A percentile compares a stretch with the other conserved stretches of the same genome.
These are phyloP conservation scores for Stipa capillata DNA, from an alignment of 176 grass and related monocot genomes.

Conservation along the genomic window DNA sequence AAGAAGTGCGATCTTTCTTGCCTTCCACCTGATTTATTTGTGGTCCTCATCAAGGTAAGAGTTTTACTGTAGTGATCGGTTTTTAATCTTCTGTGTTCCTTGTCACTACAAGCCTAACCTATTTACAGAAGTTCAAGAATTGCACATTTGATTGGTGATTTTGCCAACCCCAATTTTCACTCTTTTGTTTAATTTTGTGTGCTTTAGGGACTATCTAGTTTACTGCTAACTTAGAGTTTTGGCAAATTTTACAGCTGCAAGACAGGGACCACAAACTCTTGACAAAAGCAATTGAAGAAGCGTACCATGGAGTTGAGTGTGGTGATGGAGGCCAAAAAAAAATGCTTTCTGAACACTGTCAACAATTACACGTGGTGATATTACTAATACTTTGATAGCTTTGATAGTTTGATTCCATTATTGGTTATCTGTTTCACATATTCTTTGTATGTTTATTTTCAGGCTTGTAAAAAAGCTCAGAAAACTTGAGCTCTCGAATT, in stretches of 20 bases:
- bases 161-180: too few species aligned
- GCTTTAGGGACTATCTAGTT: neutral
- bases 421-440: conserved; percentile 3
- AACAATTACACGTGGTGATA: neutral
- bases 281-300: conserved; percentile 81
- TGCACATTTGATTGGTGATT: too few species aligned
- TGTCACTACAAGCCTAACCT: neutral
- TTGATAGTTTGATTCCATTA: neutral
- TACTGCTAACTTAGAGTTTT: neutral
- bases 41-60: conserved; percentile 74
- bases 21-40: too few species aligned
- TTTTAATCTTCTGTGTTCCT: neutral
- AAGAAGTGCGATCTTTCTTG: neutral
- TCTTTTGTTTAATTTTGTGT: neutral
- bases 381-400: neutral
- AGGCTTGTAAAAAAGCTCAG: conserved; percentile 74
- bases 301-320: conserved; percentile 64
- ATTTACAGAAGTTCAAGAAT: neutral
- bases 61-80: too few species aligned
- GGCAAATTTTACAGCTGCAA: conserved; percentile 39
- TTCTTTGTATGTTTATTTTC: too few species aligned
- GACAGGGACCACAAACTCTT: conserved; percentile 82
- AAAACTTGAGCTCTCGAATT: conserved; percentile 74
- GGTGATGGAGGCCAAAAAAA: conserved; percentile 83
- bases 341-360: neutral